Base-by-base conservation (phyloP, 108 stramenopile genomes). In the Nitzschia sp. region DNA sequence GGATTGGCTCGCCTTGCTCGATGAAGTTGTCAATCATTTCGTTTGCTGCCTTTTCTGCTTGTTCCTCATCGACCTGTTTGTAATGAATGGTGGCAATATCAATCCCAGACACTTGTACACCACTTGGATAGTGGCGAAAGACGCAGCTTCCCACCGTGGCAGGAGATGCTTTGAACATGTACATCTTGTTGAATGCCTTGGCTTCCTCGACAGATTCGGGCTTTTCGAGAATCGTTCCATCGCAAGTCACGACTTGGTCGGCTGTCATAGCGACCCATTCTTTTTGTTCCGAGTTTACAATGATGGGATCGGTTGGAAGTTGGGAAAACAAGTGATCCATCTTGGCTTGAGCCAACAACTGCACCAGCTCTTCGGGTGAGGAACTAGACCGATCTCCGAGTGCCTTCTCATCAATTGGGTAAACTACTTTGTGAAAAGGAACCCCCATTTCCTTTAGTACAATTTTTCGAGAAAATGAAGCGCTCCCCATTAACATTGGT, bases 231-330 rank as follows among this genome's bases (percentile, higher is more conserved):
- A 93, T 89, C 14, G 57, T 25, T 25, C 83, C 83, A 19, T 74
- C 26, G 51, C 85, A 85, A 12, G 87, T 85, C 42, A 93, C 87
- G 29, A 93, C 92, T 68, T 93, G 92, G 82, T 93, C 92, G 10
- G 80, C 89, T 10, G 92, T 90, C 55, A 93, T 63, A 11, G 90
- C 72, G 14, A 90, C 56, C 71, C 70, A 88, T 69, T 71, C 82
- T 29, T 63, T 60, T n/a, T 24, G 55, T 17, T 8, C 14, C 21
- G 11, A 8, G 17, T 48, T 48, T 6, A 17, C 79, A 72, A 22
- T 64, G 53, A 40, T 81, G 69, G 34, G 65, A 70, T 17, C 70
- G 71, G 48, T 40, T 68, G 55, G 57, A 10, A 92, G 73, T 72
- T 82, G 79, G 8, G 65, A 9, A 5, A 88, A 57, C 59, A 92